Conservation (phyloP, 805 yeast species). For the Ogataea minuta region DNA sequence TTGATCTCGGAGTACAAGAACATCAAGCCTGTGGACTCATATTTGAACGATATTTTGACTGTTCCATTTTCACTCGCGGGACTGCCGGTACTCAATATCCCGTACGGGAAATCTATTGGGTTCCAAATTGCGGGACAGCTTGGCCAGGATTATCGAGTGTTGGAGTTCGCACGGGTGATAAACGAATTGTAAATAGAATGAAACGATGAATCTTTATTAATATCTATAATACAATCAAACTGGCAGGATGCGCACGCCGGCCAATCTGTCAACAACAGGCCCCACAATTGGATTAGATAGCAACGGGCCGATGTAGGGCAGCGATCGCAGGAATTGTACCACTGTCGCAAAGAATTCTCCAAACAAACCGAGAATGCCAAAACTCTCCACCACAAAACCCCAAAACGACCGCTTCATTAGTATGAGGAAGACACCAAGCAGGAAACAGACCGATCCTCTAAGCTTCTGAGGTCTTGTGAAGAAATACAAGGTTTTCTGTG, state of each 20-base stretch:
- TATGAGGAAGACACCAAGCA: constrained; percentile 71
- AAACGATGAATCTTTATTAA: neutral
- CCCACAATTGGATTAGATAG: constrained; percentile 80
- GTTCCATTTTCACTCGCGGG: constrained; percentile 93
- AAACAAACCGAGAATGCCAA: constrained; percentile 88
- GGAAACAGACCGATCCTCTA: constrained; percentile 81
- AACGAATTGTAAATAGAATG: constrained; percentile 9
- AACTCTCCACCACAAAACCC: constrained; percentile 80
- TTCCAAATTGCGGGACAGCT: constrained; percentile 83
- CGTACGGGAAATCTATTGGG: constrained; percentile 57
- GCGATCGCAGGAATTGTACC: constrained; percentile 77
- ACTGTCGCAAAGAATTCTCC: constrained; percentile 91
- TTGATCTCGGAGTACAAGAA: constrained; percentile 18
- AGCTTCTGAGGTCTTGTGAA: constrained; percentile 85
- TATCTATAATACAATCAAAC: constrained; percentile 37
- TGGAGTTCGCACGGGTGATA: constrained; percentile 36
- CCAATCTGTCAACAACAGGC: constrained; percentile 64
- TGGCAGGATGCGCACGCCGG: constrained; percentile 68
- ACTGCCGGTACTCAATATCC: constrained; percentile 79
- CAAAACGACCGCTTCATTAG: constrained; percentile 71
- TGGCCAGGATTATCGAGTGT: constrained; percentile 71
- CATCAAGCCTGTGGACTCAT: constrained; percentile 51
- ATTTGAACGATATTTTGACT: constrained; percentile 79
- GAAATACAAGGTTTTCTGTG: constrained; percentile 75
- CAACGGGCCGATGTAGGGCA: constrained; percentile 85